These are phyloP conservation scores for Elsinoe perseae DNA, from an alignment of 2,329 filamentous ascomycete species.

Conservation along the genomic window DNA sequence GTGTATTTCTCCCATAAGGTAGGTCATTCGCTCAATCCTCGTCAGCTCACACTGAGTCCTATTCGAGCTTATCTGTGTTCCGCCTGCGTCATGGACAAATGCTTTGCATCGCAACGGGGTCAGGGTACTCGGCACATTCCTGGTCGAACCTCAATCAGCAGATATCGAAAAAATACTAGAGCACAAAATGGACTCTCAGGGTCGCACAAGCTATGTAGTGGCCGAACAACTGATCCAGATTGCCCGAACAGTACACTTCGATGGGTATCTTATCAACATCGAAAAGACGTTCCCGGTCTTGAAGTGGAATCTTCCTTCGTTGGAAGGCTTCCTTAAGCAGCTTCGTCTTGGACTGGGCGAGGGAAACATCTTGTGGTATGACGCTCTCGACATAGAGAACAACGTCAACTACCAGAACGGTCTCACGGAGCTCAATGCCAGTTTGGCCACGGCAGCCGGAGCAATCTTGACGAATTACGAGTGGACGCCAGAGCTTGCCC, in stretches of 20 bases:
- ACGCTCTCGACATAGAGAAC: conserved; percentile 38
- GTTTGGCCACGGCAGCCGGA: conserved; percentile 33
- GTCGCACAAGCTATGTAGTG: conserved; percentile 26
- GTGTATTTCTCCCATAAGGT: conserved; percentile 42
- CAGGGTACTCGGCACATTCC: conserved; percentile 36
- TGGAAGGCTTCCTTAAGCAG: conserved; percentile 34
- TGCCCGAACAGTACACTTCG: conserved; percentile 37
- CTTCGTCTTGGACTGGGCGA: conserved; percentile 29
- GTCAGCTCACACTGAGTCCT: neutral
- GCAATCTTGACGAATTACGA: conserved; percentile 40
- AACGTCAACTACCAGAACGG: conserved; percentile 39
- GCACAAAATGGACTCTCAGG: neutral
- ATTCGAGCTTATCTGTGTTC: conserved; percentile 35
- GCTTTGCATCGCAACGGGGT: conserved; percentile 42
- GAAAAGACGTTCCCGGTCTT: conserved; percentile 35
- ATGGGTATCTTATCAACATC: conserved; percentile 43
- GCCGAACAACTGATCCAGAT: conserved; percentile 35
- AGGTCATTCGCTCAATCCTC: neutral
- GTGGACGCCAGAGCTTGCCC: conserved; percentile 32
- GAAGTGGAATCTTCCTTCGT: conserved; percentile 26
- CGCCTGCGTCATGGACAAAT: conserved; percentile 41
- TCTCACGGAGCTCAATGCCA: conserved; percentile 34
- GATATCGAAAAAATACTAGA: conserved; percentile 28
- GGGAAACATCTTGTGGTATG: conserved; percentile 39
- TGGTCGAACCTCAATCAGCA: conserved; percentile 37